Base-by-base conservation (phyloP, 2,329 filamentous ascomycete species). In the Penicillium sp. region DNA sequence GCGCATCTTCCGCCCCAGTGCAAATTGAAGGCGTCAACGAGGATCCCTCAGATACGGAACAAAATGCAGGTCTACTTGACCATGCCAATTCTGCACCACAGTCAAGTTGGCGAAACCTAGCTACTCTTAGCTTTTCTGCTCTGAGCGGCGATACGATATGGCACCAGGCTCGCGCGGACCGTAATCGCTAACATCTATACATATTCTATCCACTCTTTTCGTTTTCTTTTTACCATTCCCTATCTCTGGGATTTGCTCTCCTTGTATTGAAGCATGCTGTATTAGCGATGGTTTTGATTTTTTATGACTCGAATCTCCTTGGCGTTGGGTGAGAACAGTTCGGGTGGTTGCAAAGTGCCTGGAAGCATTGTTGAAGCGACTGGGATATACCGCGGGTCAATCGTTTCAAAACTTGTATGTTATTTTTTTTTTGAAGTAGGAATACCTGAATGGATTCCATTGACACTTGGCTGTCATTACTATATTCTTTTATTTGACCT, bases 1-100 rank as follows among this genome's bases (percentile, higher is more conserved):
- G 77, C 26, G 77, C 79, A 6, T 77, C 79, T 4, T 80, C 80
- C 26, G 77, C 82, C 5, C 80, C 80, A 26, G 73, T 78, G 31
- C 79, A 78, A 9, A 76, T 83, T 16, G 70, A 75, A 3, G 61
- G 65, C 50, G 55, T 65, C 26, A 63, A 64, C 26, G 71, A 71
- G 30, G 69, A 74, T 40, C 68, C 69, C n/a, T 71, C 70, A 4
- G 78, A 81, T 54, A 61, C 77, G 11, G 78, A 80, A 54, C 72
- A 73, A 28, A 77, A 71, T 31, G 69, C 70, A 12, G 72, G 73
- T 6, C 66, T 73, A 35, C 67, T 76, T 36, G 60, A 61, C 31
- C 64, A 72, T 43, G 61, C 66, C 25, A 65, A 64, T 28, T 71
- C 71, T 10, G 68, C 71, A 3, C 66, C 70, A 25, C 69, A 71